Evolutionary conservation across 2,329 filamentous ascomycete genomes (phyloP).

Genomic region (Aureobasidium mangrovei): DNA sequence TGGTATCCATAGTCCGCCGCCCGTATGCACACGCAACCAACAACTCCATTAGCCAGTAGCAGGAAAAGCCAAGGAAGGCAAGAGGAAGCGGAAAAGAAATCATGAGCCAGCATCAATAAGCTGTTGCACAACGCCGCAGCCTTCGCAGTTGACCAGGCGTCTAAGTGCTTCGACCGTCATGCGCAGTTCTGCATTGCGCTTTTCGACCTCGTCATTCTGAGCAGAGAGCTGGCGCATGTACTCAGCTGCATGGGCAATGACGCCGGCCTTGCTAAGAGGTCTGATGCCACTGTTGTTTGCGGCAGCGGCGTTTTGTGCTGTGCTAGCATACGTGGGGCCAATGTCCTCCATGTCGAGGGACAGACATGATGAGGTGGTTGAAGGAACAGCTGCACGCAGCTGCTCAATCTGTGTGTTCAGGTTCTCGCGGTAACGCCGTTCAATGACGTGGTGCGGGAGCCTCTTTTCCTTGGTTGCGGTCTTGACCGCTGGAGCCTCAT

Average conservation of each 20-base stretch:
- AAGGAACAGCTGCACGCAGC: conserved; percentile 31
- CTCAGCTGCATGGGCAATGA: conserved; percentile 37
- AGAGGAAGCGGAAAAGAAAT: background rate
- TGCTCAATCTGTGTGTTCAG: conserved; percentile 39
- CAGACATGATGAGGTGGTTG: conserved; percentile 28
- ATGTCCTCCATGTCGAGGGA: conserved; percentile 37
- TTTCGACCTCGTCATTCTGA: conserved; percentile 31
- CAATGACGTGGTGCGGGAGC: conserved; percentile 35
- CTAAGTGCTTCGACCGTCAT: conserved; percentile 35
- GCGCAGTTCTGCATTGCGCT: conserved; percentile 32
- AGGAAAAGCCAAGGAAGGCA: background rate
- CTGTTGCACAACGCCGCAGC: conserved; percentile 38
- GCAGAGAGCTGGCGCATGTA: conserved; percentile 40
- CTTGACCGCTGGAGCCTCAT: background rate
- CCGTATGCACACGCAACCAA: background rate
- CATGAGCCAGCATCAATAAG: conserved; percentile 26
- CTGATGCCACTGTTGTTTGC: conserved; percentile 27
- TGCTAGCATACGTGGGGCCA: conserved; percentile 14
- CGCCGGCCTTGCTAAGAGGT: conserved; percentile 35
- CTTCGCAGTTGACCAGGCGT: conserved; percentile 38
- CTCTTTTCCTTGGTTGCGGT: conserved; percentile 6
- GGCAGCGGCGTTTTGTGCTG: background rate
- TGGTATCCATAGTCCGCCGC: background rate
- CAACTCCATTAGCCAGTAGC: background rate
- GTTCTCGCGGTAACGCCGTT: conserved; percentile 39